Base-by-base conservation (phyloP, 2,329 filamentous ascomycete species). In the Calonectria honghensis region DNA sequence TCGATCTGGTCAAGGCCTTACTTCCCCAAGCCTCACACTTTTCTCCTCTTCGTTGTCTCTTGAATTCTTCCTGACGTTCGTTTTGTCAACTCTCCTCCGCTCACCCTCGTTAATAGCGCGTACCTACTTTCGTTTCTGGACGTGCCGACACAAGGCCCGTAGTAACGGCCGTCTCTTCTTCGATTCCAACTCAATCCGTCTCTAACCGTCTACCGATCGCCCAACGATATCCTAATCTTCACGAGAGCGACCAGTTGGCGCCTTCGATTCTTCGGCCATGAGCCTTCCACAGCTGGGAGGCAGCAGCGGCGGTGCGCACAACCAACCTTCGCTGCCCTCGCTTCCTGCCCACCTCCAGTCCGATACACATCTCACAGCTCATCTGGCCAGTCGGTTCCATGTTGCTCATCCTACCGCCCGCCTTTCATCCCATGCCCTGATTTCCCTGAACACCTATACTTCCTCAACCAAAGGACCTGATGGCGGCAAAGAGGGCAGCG, bases 391-490 rank as follows among this genome's bases (percentile, higher is more conserved):
- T 84, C 95, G 96, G 69, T 99, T 98, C 85, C 97, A 99, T 87
- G 94, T 97, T 68, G 94, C 95, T 69, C 88, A 97, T 73, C 96
- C 97, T 13, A 98, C 96, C 0, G 95, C 97, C 68, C 92, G 92
- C 64, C 91, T 99, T 24, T 98, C 96, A 0, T 98, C 96, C 0
- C 96, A 98, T 83, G 97, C 94, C 64, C 90, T 98, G 79, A 94
- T 99, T 82, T 94, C 95, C 68, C 89, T 99, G 77, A 99, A 99
- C 88, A 99, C 96, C 27, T 98, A 98, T 85, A 96, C 95, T 14
- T 95, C 95, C 14, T 96, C 96, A 0, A 91, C 94, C 70, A 96
- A 96, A 83, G 96, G 96, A 29, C 92, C 94, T 5, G 95, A 98
- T 94, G 96, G 96, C 79, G 93, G 92, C 73, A 97, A 96, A 82